A percentile compares a stretch with the other conserved stretches of the same genome.
These are phyloP conservation scores for Mycosphaerella sp. DNA, from an alignment of 2,329 filamentous ascomycete species.

Conservation along the genomic window DNA sequence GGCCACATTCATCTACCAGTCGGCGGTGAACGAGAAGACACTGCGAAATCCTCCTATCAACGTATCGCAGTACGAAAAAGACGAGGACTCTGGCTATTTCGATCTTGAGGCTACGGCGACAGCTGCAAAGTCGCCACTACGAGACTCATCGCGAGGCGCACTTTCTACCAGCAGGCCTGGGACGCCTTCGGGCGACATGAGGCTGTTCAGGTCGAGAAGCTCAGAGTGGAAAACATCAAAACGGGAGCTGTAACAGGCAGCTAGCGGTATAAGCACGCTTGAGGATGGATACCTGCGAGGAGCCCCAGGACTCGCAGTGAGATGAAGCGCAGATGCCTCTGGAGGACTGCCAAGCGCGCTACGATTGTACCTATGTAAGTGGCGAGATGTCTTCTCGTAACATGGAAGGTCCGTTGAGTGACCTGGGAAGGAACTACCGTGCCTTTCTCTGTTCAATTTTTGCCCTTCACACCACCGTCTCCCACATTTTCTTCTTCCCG, in stretches of 20 bases:
- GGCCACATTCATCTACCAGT: slow-evolving; percentile 80
- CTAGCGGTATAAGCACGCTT: not conserved
- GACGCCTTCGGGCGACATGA: slow-evolving; percentile 31
- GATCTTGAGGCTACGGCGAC: slow-evolving; percentile 43
- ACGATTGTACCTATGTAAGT: slow-evolving; percentile 1
- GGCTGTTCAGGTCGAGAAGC: slow-evolving; percentile 35
- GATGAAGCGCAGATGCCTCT: slow-evolving; percentile 2
- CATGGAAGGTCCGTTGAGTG: not conserved
- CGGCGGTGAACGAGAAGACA: slow-evolving; percentile 47
- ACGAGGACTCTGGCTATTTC: slow-evolving; percentile 33
- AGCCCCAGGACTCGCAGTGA: slow-evolving; percentile 11
- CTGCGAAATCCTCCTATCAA: slow-evolving; percentile 59
- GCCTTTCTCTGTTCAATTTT: not conserved
- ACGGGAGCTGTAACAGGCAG: slow-evolving; percentile 31
- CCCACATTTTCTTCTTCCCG: no score
- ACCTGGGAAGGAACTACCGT: slow-evolving; percentile 5
- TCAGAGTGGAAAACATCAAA: slow-evolving; percentile 30
- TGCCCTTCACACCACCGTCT: not conserved
- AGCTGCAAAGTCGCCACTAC: slow-evolving; percentile 40
- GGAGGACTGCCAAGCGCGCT: not conserved
- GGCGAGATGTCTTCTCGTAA: not conserved
- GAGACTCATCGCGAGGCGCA: slow-evolving; percentile 40
- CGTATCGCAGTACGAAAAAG: slow-evolving; percentile 73
- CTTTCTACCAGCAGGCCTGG: slow-evolving; percentile 46
- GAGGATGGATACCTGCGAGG: slow-evolving; percentile 11